These are phyloP conservation scores for Cryphonectria parasitica DNA, from an alignment of 2,329 filamentous ascomycete genomes.

Conservation along the genomic window DNA sequence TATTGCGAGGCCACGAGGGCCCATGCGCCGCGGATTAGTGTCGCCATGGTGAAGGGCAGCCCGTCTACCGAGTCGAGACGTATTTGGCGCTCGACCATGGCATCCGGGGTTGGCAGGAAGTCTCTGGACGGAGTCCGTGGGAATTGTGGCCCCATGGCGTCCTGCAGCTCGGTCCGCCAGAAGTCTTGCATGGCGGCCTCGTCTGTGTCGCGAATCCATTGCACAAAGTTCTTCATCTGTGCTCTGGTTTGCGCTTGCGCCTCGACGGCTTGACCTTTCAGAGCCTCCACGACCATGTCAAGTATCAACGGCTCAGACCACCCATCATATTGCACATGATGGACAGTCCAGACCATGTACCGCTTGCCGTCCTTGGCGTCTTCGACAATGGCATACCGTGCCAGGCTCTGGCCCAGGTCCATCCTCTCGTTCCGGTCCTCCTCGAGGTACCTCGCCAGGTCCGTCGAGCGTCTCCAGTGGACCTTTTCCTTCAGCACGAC, in stretches of 20 bases:
- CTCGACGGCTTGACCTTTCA: constrained; percentile 28
- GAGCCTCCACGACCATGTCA: constrained; percentile 33
- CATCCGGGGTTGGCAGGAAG: constrained; percentile 48
- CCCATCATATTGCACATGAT: constrained; percentile 47
- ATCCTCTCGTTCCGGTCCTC: constrained; percentile 29
- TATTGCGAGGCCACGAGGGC: constrained; percentile 58
- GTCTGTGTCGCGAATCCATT: constrained; percentile 48
- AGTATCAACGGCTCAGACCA: constrained; percentile 38
- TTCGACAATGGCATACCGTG: constrained; percentile 42
- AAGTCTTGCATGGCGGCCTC: constrained; percentile 46
- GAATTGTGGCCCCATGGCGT: constrained; percentile 52
- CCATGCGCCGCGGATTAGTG: constrained; percentile 54
- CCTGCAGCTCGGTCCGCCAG: constrained; percentile 51
- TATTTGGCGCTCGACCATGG: constrained; percentile 35
- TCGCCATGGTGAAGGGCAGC: constrained; percentile 28
- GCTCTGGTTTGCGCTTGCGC: constrained; percentile 31
- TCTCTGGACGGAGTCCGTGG: constrained; percentile 52
- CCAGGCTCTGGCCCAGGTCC: constrained; percentile 40
- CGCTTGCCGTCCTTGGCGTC: constrained; percentile 23
- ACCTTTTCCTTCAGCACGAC: constrained; percentile 40
- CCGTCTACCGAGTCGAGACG: constrained; percentile 31
- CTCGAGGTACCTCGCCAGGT: constrained; percentile 37
- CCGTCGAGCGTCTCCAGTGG: constrained; percentile 35
- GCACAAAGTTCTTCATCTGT: constrained; percentile 37
- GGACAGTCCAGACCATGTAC: constrained; percentile 44